Evolutionary conservation across 2,329 filamentous ascomycete genomes (phyloP).

Genomic region (Aspergillus fumigatus): DNA sequence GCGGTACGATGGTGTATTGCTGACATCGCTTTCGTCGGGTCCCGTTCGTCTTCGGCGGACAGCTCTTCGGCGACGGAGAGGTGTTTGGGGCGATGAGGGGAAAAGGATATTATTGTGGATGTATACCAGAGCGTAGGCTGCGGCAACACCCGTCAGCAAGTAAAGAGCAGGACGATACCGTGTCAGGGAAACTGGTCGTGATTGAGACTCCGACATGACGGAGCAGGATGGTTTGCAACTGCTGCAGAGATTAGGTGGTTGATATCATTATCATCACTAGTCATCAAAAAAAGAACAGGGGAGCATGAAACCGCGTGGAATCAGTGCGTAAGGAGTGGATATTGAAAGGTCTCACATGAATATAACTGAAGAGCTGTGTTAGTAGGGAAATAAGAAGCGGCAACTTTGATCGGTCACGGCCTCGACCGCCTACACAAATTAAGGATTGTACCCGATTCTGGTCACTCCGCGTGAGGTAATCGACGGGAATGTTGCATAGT

Average conservation of each 20-base stretch:
- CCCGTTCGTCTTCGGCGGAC: conserved; percentile 32
- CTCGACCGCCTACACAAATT: background rate
- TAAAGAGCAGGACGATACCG: conserved; percentile 40
- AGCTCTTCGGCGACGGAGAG: conserved; percentile 37
- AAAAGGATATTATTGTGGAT: conserved; percentile 32
- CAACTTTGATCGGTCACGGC: background rate
- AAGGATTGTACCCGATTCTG: background rate
- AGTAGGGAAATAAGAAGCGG: background rate
- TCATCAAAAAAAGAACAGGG: background rate
- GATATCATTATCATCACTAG: conserved; percentile 14
- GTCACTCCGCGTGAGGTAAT: background rate
- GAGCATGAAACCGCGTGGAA: background rate
- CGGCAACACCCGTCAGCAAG: conserved; percentile 39
- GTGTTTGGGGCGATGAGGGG: conserved; percentile 19
- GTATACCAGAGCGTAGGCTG: conserved; percentile 40
- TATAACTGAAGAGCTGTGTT: background rate
- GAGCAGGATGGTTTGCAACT: conserved; percentile 9
- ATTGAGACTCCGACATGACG: conserved; percentile 29
- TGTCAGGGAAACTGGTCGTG: conserved; percentile 28
- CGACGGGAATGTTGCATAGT: background rate
- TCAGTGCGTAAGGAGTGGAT: background rate
- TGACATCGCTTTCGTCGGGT: conserved; percentile 18
- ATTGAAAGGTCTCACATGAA: background rate
- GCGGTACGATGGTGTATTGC: conserved; percentile 31
- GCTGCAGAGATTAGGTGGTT: conserved; percentile 9